phyloP scores from a whole-genome alignment of 1,284 basidiomycete species.

The Ganoderma lucidum region DNA sequence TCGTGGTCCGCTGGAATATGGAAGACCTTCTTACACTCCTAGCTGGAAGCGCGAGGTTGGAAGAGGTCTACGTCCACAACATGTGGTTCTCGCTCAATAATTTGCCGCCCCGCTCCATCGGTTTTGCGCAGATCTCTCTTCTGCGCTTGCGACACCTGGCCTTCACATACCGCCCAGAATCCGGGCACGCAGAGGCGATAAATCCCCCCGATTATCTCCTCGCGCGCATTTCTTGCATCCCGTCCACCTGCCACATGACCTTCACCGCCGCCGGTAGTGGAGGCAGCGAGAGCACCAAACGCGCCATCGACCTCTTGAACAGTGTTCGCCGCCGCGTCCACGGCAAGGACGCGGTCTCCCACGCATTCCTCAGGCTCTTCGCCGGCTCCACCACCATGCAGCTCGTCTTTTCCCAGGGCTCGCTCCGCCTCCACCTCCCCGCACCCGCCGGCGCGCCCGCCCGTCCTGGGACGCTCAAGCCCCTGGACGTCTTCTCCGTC shows the following conservation, averaged over 20 bases:
- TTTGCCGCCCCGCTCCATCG: neutral
- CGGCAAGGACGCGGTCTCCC: neutral
- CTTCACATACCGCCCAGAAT: neutral
- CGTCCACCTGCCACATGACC: conserved; percentile 9
- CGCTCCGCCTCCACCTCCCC: neutral
- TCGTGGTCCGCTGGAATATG: neutral
- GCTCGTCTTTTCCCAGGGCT: neutral
- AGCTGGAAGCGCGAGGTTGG: neutral
- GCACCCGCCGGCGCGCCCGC: too few relatives aligned
- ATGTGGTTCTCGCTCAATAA: neutral
- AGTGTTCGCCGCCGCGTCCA: neutral
- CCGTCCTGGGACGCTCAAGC: too few relatives aligned
- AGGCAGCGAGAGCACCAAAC: neutral
- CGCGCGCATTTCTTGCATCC: neutral
- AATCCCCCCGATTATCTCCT: neutral
- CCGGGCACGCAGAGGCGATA: neutral
- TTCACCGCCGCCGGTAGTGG: neutral
- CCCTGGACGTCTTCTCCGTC: neutral
- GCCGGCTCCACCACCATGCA: neutral
- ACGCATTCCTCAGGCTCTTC: neutral
- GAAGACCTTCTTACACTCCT: conserved; percentile 7
- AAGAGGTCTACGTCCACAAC: conserved; percentile 8
- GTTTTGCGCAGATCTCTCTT: neutral
- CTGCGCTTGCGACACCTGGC: conserved; percentile 4
- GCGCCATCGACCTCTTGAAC: neutral